phyloP scores from a whole-genome alignment of 108 stramenopile genomes.

The Pseudonitzschia delicatissima region DNA sequence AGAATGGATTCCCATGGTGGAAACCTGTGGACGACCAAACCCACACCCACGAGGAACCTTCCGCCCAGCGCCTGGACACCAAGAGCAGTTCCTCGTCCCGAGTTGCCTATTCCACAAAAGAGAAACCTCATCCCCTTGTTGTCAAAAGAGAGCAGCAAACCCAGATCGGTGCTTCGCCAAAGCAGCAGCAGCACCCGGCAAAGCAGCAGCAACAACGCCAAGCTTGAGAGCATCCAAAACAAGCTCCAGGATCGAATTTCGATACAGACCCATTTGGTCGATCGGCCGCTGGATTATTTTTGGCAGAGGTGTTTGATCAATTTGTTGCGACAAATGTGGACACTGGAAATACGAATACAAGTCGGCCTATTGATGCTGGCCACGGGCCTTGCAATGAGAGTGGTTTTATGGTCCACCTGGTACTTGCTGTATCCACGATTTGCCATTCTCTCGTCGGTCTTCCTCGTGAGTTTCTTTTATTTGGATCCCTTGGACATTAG shows the following conservation, averaged over 20 bases:
- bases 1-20: too few species aligned
- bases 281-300: slow-evolving; percentile 30
- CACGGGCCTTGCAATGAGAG: slow-evolving; percentile 11
- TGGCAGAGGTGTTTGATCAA: slow-evolving; percentile 33
- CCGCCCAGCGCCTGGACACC: too few species aligned
- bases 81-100: too few species aligned
- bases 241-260: slow-evolving; percentile 17
- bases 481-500: slow-evolving; percentile 21
- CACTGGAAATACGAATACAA: slow-evolving; percentile 23
- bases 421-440: slow-evolving; percentile 27
- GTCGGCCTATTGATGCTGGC: slow-evolving; percentile 21
- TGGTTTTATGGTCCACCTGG: slow-evolving; percentile 21
- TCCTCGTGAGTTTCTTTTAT: slow-evolving; percentile 20
- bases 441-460: neutral
- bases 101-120: too few species aligned
- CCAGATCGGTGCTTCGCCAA: neutral
- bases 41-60: too few species aligned
- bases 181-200: slow-evolving; percentile 6
- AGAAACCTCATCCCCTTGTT: too few species aligned
- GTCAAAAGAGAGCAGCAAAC: neutral
- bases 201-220: neutral
- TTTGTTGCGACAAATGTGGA: slow-evolving; percentile 28
- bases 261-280: slow-evolving; percentile 25
- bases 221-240: slow-evolving; percentile 7
- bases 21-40: too few species aligned